Conservation (phyloP, 495 filamentous ascomycete species). For the Penicillium egyptiacum region DNA sequence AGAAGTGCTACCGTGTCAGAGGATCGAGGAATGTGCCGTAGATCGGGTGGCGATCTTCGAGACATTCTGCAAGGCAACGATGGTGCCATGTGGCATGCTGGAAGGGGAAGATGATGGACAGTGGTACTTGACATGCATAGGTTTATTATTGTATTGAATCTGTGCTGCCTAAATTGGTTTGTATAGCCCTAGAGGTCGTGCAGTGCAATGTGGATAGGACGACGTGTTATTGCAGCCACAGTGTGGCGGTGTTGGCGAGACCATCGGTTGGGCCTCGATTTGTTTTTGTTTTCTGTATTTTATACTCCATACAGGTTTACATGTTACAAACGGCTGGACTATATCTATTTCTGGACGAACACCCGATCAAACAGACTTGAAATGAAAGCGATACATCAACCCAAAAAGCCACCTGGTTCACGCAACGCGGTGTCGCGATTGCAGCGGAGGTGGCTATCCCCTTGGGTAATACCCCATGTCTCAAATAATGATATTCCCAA, state of each 20-base stretch:
- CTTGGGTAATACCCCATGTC: neutral
- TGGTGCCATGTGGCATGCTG: conserved; percentile 27
- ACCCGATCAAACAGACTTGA: conserved; percentile 10
- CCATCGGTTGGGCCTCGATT: neutral
- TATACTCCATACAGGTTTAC: neutral
- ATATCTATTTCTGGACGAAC: conserved; percentile 6
- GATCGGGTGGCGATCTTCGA: conserved; percentile 23
- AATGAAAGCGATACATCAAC: conserved; percentile 20
- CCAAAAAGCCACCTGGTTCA: conserved; percentile 5
- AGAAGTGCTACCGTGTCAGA: conserved; percentile 33
- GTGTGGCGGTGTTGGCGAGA: neutral
- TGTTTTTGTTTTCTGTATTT: neutral
- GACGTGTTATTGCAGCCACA: neutral
- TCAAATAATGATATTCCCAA: neutral
- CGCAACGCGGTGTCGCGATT: neutral
- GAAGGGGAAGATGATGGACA: conserved; percentile 8
- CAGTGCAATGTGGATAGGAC: no score
- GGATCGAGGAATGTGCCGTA: conserved; percentile 22
- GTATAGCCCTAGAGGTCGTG: no score
- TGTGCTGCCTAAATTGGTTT: neutral
- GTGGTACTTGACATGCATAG: conserved; percentile 10
- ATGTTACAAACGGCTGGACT: neutral
- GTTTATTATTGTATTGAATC: neutral
- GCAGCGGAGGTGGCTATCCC: neutral
- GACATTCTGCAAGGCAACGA: conserved; percentile 35